Conservation (phyloP, 2,329 filamentous ascomycete genomes). For the Blastomyces silverae region DNA sequence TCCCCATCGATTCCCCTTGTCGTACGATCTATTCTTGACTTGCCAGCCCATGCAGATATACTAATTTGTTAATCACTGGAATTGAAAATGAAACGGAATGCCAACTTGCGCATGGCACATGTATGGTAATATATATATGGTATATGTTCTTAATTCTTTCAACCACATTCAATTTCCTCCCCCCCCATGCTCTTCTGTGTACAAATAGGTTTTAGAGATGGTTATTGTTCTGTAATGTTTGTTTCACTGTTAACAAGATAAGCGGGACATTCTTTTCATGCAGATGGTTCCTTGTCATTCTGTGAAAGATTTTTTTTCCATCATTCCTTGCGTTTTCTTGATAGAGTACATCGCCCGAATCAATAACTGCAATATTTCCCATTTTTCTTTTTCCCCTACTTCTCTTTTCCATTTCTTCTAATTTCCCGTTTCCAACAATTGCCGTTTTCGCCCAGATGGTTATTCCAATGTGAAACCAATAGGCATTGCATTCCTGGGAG, state of each 20-base stretch:
- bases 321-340: neutral
- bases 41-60: neutral
- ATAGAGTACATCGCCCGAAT: neutral
- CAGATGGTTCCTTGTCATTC: neutral
- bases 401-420: neutral
- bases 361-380: neutral
- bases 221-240: neutral
- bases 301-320: too few species aligned
- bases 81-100: conserved; percentile 4
- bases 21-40: conserved; percentile 2
- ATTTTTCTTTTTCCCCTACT: too few species aligned
- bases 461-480: neutral
- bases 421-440: neutral
- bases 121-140: conserved; percentile 7
- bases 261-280: neutral
- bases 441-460: neutral
- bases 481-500: neutral
- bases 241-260: neutral
- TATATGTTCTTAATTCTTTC: neutral
- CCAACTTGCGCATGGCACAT: neutral
- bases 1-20: neutral
- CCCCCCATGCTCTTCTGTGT: conserved; percentile 9
- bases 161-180: neutral
- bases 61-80: neutral
- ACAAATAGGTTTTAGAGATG: conserved; percentile 7